These are phyloP conservation scores for Candida railenensis DNA, from an alignment of 805 yeast genomes.

Conservation along the genomic window DNA sequence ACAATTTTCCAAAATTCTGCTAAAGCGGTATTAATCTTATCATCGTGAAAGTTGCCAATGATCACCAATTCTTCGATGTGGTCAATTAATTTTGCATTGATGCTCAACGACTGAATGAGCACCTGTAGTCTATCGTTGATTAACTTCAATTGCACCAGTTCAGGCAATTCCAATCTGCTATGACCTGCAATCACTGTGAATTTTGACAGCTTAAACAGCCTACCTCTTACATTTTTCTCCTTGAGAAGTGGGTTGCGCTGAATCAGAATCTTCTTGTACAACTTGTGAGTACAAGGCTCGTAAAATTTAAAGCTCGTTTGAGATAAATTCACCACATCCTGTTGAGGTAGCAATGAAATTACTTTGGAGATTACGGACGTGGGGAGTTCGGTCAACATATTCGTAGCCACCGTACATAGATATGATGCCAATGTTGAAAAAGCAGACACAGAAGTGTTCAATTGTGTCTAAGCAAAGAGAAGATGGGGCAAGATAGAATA, in stretches of 20 bases:
- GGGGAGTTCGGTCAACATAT: neutral
- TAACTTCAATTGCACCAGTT: slow-evolving; percentile 17
- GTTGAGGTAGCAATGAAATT: slow-evolving; percentile 27
- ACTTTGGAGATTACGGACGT: slow-evolving; percentile 1
- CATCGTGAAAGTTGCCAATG: neutral
- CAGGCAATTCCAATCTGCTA: slow-evolving; percentile 7
- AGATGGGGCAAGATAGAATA: too few species aligned
- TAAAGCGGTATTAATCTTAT: neutral
- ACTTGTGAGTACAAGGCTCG: slow-evolving; percentile 26
- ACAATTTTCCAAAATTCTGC: neutral
- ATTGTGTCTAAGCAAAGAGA: too few species aligned
- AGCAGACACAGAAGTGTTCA: too few species aligned
- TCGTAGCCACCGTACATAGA: neutral
- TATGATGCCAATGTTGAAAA: too few species aligned
- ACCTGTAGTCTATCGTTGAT: slow-evolving; percentile 27
- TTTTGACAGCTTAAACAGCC: slow-evolving; percentile 13
- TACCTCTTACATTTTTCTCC: slow-evolving; percentile 8
- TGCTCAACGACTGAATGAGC: slow-evolving; percentile 20
- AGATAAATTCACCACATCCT: slow-evolving; percentile 29
- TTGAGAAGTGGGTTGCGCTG: slow-evolving; percentile 12
- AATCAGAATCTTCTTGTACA: slow-evolving; percentile 25
- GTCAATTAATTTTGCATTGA: slow-evolving; percentile 24
- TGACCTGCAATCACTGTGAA: slow-evolving; percentile 7
- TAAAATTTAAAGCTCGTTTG: slow-evolving; percentile 35
- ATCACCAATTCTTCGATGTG: slow-evolving; percentile 16